Conservation (phyloP, 2,329 filamentous ascomycete species). For the Setomelanomma holmii region DNA sequence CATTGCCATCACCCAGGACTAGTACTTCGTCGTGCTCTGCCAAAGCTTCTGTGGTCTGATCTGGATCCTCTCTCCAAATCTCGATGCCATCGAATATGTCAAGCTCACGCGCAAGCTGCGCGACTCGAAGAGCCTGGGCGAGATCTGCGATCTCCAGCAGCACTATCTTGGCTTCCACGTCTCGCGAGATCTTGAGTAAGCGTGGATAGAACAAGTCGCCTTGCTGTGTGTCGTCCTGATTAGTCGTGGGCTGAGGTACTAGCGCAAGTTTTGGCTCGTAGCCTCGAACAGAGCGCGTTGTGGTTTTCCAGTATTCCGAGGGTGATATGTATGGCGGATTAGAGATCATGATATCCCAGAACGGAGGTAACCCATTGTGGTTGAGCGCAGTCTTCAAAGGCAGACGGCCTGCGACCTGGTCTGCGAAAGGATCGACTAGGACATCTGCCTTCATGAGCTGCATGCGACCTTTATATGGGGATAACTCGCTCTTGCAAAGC, state of each 20-base stretch:
- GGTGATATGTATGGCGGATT: constrained; percentile 92
- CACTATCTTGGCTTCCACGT: constrained; percentile 61
- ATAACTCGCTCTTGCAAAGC: constrained; percentile 24
- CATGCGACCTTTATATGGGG: constrained; percentile 39
- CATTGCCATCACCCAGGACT: constrained; percentile 51
- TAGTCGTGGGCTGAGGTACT: constrained; percentile 54
- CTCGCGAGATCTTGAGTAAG: constrained; percentile 63
- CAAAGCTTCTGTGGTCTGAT: background rate
- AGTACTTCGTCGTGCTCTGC: constrained; percentile 23
- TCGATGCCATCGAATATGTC: constrained; percentile 58
- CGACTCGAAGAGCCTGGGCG: constrained; percentile 71
- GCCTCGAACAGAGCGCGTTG: constrained; percentile 75
- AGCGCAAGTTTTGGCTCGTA: constrained; percentile 84
- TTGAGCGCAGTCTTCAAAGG: constrained; percentile 27
- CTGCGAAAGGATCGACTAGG: constrained; percentile 57
- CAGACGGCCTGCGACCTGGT: constrained; percentile 24
- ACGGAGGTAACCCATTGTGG: constrained; percentile 15
- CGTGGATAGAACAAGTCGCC: constrained; percentile 72
- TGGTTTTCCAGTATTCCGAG: constrained; percentile 66
- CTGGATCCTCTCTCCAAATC: constrained; percentile 72
- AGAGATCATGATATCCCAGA: constrained; percentile 72
- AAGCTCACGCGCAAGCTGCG: constrained; percentile 49
- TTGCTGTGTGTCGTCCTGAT: constrained; percentile 28
- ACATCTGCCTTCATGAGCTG: constrained; percentile 58
- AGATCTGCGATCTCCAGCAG: constrained; percentile 76